These are phyloP conservation scores for Geoglossum cookeanum DNA, from an alignment of 2,329 filamentous ascomycete species.

Conservation along the genomic window DNA sequence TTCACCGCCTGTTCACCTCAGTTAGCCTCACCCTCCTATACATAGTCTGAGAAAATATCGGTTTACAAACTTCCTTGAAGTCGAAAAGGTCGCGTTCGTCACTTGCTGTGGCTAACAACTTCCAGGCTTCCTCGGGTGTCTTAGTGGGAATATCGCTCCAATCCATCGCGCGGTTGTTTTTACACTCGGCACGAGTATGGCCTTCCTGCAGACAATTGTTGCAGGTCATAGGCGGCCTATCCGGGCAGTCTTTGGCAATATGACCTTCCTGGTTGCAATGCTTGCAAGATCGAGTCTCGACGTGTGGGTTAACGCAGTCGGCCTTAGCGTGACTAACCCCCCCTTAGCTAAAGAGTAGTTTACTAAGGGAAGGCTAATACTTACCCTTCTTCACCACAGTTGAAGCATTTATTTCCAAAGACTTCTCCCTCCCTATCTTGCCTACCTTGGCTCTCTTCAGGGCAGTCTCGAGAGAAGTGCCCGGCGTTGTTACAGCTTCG, in stretches of 20 bases:
- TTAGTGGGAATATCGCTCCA: slow-evolving; percentile 26
- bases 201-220: slow-evolving; percentile 28
- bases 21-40: not conserved
- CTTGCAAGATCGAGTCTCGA: slow-evolving; percentile 28
- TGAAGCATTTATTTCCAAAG: slow-evolving; percentile 20
- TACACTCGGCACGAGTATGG: slow-evolving; percentile 26
- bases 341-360: not conserved
- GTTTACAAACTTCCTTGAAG: slow-evolving; percentile 11
- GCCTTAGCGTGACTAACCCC: slow-evolving; percentile 21
- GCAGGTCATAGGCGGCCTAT: slow-evolving; percentile 24
- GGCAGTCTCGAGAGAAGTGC: slow-evolving; percentile 21
- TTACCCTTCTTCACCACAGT: slow-evolving; percentile 26
- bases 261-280: slow-evolving; percentile 28
- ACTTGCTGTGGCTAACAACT: slow-evolving; percentile 27
- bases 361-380: not conserved
- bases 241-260: slow-evolving; percentile 24
- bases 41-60: not conserved
- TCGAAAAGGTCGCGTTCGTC: slow-evolving; percentile 29
- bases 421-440: not conserved
- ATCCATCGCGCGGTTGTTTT: slow-evolving; percentile 25
- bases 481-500: slow-evolving; percentile 12
- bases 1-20: slow-evolving; percentile 22
- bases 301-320: slow-evolving; percentile 26
- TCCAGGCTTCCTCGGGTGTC: slow-evolving; percentile 30
- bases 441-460: slow-evolving; percentile 18